Base-by-base conservation (phyloP, 345 rosid genomes). In the Streptanthus diversifolius region DNA sequence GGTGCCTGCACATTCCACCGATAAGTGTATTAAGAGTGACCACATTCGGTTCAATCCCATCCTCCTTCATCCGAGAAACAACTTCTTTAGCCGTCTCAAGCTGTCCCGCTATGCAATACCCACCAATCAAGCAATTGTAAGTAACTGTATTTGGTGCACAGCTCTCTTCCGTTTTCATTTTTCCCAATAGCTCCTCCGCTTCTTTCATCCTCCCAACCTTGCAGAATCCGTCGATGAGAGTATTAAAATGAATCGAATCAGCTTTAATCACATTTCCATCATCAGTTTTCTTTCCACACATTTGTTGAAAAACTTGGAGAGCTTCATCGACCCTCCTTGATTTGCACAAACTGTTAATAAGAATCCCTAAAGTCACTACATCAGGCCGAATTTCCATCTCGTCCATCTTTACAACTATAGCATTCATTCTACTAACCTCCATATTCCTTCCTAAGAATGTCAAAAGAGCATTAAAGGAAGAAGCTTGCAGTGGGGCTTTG, bases 201-300 rank as follows among this genome's bases (percentile, higher is more conserved):
- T 95, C 93, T 70, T 84, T 86, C 64, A 81, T 84, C 82, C 90
- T 89, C 68, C 97, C 97, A 7, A 80, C 87, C 69, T 87, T 89
- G 68, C 96, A 85, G 3, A 87, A 76, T 57, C 97, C 99, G 72
- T 91, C 81, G 24, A 91, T 83, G 53, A 91, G 67, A 13, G 92
- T 87, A 63, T 86, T 91, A 49, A 75, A 89, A 56, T 81, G 87
- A 58, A 87, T 70, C 36, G 63, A 56, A 81, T 91, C 98, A 3
- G 93, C 89, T 73, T 89, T 81, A 27, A 87, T 48, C 18, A 58
- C 70, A 68, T 79, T 45, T 7, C 79, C 86, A 70, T 64, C 82
- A 54, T 62, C 66, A 47, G 57, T 80, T 53, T 49, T 44, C 36
- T 56, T 81, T 41, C 65, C 82, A 32, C 73, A 49, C 85, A 91